phyloP scores from a whole-genome alignment of 371 early-diverging fungal species.

The Phascolomyces articulosus region DNA sequence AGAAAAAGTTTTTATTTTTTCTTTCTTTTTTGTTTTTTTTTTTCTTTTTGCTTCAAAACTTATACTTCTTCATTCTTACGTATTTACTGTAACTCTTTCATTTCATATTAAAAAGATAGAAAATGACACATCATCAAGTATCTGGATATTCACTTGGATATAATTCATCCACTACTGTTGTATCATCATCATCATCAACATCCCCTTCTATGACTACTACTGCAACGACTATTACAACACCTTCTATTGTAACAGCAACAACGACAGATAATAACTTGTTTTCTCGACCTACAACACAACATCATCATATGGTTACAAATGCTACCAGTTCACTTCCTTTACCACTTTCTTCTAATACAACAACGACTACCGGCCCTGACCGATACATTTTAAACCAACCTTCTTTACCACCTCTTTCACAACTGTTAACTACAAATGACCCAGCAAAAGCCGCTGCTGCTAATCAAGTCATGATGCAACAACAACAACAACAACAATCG shows the following conservation, averaged over 20 bases:
- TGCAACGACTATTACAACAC: not conserved
- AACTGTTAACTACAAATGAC: slow-evolving; percentile 19
- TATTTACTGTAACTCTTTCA: not conserved
- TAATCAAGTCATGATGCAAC: not conserved
- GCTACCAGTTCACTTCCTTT: not conserved
- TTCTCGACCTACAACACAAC: not conserved
- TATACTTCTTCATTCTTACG: too few relatives aligned
- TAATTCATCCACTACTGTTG: not conserved
- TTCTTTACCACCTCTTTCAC: slow-evolving; percentile 35
- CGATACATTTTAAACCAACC: slow-evolving; percentile 26
- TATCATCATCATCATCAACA: not conserved
- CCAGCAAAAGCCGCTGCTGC: not conserved
- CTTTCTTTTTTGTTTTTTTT: not conserved
- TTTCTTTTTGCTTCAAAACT: not conserved
- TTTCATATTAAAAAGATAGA: not conserved
- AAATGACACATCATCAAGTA: not conserved
- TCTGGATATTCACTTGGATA: slow-evolving; percentile 7
- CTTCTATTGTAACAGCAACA: not conserved
- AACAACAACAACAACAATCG: slow-evolving; percentile 4
- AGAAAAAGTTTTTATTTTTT: slow-evolving; percentile 1
- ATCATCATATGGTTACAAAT: not conserved
- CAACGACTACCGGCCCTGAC: not conserved
- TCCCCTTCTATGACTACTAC: not conserved
- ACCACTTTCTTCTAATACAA: not conserved
- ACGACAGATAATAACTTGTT: not conserved